Evolutionary conservation across 2,329 filamentous ascomycete genomes (phyloP), one percentile per base, ranked within the genome.

Genomic region (Talaromyces sp.): DNA sequence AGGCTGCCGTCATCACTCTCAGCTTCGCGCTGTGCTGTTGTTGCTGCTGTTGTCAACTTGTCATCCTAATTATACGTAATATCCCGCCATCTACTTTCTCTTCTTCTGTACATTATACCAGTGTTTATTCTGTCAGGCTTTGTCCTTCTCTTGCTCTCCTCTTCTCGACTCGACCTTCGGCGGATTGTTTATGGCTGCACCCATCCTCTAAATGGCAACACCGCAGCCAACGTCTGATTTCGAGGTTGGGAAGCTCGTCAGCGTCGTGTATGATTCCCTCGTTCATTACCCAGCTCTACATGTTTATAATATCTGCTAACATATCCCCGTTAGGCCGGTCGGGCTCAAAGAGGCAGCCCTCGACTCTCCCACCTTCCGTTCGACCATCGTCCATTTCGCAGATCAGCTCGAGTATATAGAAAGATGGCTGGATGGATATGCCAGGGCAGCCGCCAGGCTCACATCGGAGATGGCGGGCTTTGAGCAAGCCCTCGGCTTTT

Each of bases 311-410:
- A 21, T 53, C 17, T 43, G 32, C 43, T 50, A 50, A 54, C 24
- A n/a, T n/a, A 12, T 35, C 2, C n/a, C 12, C 12, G 4, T 38
- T 50, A 87, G 85, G 60, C 91, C 94, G 51, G 92, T 97, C 38
- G 87, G 88, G 63, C 83, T 97, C 67, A 94, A 93, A 78, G 94
- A 99, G 83, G 94, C 94, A 56, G 90, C 92, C 21, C 89, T 97
- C 78, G 94, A 99, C 77, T 97, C 92, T 43, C 94, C 94, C 27
- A 95, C 92, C 38, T 97, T 97, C 75, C 91, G 94, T 65, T 91
- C 92, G 53, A 90, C 90, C 24, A 85, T 91, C 48, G 79, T 89
- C 53, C 91, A 97, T 77, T 96, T 96, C 72, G 84, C 86, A 64
- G 94, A 97, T 65, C 93, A 99, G 78, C 85, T 96, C 69, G 94